Conservation (phyloP, 305 asterid species). For the Solanum hybrid region DNA sequence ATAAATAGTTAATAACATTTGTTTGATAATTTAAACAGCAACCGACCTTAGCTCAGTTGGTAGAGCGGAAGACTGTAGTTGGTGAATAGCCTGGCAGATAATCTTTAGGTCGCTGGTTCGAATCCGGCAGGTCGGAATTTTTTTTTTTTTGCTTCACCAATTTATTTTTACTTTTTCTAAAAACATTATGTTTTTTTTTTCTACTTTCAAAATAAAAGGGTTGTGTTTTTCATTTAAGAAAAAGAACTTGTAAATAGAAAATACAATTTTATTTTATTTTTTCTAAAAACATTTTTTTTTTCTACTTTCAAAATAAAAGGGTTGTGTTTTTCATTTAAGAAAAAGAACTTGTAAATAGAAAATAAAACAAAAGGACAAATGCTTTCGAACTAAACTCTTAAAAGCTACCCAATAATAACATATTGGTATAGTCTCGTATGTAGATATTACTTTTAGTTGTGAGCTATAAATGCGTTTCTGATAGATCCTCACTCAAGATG, state of each 20-base stretch:
- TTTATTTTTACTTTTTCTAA: too few relatives aligned
- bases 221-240: too few relatives aligned
- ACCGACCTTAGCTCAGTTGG: constrained; percentile 99
- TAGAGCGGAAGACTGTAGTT: constrained; percentile 96
- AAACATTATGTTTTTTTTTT: too few relatives aligned
- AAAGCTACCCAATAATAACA: neutral
- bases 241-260: too few relatives aligned
- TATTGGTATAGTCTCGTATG: neutral
- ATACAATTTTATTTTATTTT: too few relatives aligned
- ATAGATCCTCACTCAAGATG: neutral
- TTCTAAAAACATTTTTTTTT: neutral
- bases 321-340: neutral
- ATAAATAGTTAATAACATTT: too few relatives aligned
- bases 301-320: neutral
- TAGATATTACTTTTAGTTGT: fast-evolving
- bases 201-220: too few relatives aligned
- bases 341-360: neutral
- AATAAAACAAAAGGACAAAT: neutral
- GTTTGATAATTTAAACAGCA: too few relatives aligned
- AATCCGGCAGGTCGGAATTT: constrained; percentile 26
- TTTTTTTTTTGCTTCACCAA: too few relatives aligned
- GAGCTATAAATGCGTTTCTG: neutral
- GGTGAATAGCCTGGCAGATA: neutral
- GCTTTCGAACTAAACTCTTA: neutral
- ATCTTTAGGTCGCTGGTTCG: constrained; percentile 77